Base-by-base conservation (phyloP, 164 flowering plant genomes). In the Annona cherimola region DNA sequence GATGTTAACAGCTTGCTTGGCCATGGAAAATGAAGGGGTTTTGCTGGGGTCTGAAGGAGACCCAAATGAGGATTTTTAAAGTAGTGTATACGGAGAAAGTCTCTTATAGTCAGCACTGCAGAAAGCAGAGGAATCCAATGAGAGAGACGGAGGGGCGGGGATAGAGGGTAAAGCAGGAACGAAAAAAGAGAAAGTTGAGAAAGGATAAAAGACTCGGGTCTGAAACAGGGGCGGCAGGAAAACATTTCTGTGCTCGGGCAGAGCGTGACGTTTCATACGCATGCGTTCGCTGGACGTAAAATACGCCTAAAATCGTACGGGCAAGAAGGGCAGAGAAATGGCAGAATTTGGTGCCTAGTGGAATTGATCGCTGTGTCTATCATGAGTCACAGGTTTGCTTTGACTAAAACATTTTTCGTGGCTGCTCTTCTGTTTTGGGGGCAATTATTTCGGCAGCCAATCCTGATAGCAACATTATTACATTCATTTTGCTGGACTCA, bases 21-120 rank as follows among this genome's bases (percentile, higher is more conserved):
- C 86, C 89, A 86, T 84, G 42, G 66, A 7, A 26, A 42, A 71
- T 57, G 71, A 42, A 71, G 70, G 60, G 62, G 65, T 70, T 69
- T 73, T 78, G 70, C 40, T 57, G 14, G 75, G 66, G 72, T 55
- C 45, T 59, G 66, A 39, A 63, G 55, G 3, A 43, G 73, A 54
- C 40, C 50, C 68, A 63, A 67, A 3, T 73, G 70, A 50, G 57
- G 64, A 67, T 14, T 42, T 66, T 72, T 57, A 16, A 40, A 66
- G 64, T 57, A 42, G 39, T 67, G 57, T 66, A 41, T 20, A 44
- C 70, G 41, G 12, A 35, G 67, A 64, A 43, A 42, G 65, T 64
- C 42, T 40, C 14, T 64, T 64, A 42, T 64, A 64, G 67, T 2
- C 5, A 18, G 5, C 67, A 64, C 16, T 12, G 67, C 67, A 42